Evolutionary conservation across 2,329 filamentous ascomycete species (phyloP).

Genomic region (Aureobasidium sp.): DNA sequence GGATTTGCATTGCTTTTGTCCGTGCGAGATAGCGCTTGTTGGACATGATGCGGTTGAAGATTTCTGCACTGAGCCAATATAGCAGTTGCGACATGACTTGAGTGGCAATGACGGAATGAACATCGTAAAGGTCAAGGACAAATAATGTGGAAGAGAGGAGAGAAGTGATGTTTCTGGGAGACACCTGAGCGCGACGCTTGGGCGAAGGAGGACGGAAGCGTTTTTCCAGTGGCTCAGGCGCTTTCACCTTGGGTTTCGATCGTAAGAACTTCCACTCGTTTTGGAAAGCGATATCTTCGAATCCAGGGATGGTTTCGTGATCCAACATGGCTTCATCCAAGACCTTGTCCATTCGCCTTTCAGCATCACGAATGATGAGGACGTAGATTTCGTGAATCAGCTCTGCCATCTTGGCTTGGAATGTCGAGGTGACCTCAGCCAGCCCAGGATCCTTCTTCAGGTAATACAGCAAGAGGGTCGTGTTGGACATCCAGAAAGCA

Average conservation of each 20-base stretch:
- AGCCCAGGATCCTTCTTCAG: conserved; percentile 87
- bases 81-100: conserved; percentile 88
- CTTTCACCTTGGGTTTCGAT: conserved; percentile 79
- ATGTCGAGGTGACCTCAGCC: conserved; percentile 71
- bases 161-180: conserved; percentile 90
- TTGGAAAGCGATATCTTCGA: conserved; percentile 93
- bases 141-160: conserved; percentile 92
- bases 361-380: conserved; percentile 89
- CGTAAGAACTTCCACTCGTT: conserved; percentile 99
- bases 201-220: conserved; percentile 86
- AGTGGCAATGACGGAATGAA: conserved; percentile 89
- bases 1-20: conserved; percentile 98
- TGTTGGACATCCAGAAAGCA: conserved; percentile 98
- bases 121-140: conserved; percentile 95
- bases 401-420: conserved; percentile 87
- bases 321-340: conserved; percentile 90
- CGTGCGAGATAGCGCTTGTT: conserved; percentile 88
- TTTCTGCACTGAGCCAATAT: conserved; percentile 92
- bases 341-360: conserved; percentile 91
- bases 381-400: conserved; percentile 98
- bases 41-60: conserved; percentile 97
- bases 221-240: conserved; percentile 76
- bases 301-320: conserved; percentile 94
- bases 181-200: conserved; percentile 82
- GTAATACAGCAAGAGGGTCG: conserved; percentile 89